Evolutionary conservation across 148 eudicot species (phyloP).

Genomic region (Salicornia ramosissima): DNA sequence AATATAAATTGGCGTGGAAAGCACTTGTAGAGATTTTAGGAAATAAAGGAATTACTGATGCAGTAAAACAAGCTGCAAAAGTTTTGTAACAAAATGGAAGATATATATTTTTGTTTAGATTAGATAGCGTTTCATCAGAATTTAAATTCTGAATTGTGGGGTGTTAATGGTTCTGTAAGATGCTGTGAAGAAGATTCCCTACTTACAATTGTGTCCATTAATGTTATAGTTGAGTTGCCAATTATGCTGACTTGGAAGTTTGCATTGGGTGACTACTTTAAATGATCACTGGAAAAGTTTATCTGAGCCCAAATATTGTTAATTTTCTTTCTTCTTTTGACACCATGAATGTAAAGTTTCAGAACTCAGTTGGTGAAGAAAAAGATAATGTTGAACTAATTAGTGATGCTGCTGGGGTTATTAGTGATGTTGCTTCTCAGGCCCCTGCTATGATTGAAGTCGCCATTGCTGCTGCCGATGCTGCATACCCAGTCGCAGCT

Average conservation of each 20-base stretch:
- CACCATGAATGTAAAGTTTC: no score
- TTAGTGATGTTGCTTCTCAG: constrained; percentile 41
- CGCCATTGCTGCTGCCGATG: constrained; percentile 84
- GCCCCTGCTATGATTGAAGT: constrained; percentile 63
- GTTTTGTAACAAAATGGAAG: no score
- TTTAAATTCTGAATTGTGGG: no score
- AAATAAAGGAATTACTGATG: background rate
- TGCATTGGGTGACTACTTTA: background rate
- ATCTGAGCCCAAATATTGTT: background rate
- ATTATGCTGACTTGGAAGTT: no score
- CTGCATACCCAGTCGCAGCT: constrained; percentile 68
- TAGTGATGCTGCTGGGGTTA: constrained; percentile 46
- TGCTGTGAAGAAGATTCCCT: no score
- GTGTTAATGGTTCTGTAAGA: no score
- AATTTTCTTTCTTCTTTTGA: background rate
- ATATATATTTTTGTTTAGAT: no score
- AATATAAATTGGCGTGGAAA: background rate
- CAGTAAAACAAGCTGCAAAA: background rate
- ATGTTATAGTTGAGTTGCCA: no score
- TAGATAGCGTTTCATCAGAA: no score
- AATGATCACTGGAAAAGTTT: background rate
- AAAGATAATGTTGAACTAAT: constrained; percentile 37
- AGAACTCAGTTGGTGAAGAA: constrained; percentile 36
- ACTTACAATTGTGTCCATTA: no score
- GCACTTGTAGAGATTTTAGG: background rate